Conservation (phyloP, 495 filamentous ascomycete genomes). For the Xylaria nigripes region DNA sequence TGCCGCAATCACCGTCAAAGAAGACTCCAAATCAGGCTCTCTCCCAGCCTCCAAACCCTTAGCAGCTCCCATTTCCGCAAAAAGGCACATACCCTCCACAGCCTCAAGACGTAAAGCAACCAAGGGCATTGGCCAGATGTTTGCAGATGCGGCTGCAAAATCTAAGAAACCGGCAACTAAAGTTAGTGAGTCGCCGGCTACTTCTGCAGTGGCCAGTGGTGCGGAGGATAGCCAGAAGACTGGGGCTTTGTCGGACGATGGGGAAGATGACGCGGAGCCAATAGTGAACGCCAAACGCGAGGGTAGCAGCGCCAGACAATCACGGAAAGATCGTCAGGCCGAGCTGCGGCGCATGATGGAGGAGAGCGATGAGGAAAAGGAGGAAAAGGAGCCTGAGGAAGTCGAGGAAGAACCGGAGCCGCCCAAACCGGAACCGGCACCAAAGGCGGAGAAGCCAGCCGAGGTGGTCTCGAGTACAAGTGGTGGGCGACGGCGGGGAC, state of each 20-base stretch:
- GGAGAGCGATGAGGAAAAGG: conserved; percentile 52
- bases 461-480: conserved; percentile 47
- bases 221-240: conserved; percentile 31
- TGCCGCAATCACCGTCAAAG: conserved; percentile 22
- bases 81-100: conserved; percentile 33
- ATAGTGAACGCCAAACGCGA: conserved; percentile 32
- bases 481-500: conserved; percentile 67
- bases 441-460: conserved; percentile 40
- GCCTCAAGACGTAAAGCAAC: conserved; percentile 49
- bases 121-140: conserved; percentile 68
- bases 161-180: conserved; percentile 39
- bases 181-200: conserved; percentile 34
- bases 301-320: conserved; percentile 39
- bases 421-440: conserved; percentile 30
- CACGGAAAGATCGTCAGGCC: conserved; percentile 62
- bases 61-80: conserved; percentile 23
- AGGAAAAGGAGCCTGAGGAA: conserved; percentile 5
- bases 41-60: conserved; percentile 21
- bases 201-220: conserved; percentile 27
- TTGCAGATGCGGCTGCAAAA: conserved; percentile 69
- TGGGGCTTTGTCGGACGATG: conserved; percentile 62
- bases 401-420: conserved; percentile 26
- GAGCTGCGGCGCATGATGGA: conserved; percentile 82
- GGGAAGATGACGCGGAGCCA: conserved; percentile 54
- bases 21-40: conserved; percentile 25